These are phyloP conservation scores for Thielaviopsis euricoi DNA, from an alignment of 2,329 filamentous ascomycete genomes.

Conservation along the genomic window DNA sequence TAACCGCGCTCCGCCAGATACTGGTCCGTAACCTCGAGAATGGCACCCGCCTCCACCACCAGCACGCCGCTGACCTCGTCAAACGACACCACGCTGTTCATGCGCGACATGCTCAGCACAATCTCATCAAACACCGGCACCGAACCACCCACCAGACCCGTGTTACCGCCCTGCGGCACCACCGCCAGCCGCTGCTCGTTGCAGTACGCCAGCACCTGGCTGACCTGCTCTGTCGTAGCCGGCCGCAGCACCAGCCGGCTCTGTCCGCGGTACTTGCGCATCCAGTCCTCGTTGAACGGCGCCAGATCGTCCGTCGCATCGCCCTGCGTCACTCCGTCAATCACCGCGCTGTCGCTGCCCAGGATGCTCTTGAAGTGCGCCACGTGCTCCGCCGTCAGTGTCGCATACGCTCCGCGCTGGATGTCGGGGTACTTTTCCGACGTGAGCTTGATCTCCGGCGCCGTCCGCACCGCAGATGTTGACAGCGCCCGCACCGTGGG, in stretches of 20 bases:
- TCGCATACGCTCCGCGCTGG: conserved; percentile 63
- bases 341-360: conserved; percentile 59
- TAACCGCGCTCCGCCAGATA: conserved; percentile 69
- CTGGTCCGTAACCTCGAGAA: conserved; percentile 77
- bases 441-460: conserved; percentile 46
- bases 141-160: conserved; percentile 84
- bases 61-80: conserved; percentile 85
- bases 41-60: conserved; percentile 78
- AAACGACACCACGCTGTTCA: conserved; percentile 84
- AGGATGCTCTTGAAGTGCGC: conserved; percentile 68
- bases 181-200: conserved; percentile 85
- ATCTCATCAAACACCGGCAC: conserved; percentile 98
- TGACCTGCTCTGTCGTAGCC: conserved; percentile 69
- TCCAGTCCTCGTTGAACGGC: conserved; percentile 94
- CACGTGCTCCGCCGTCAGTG: conserved; percentile 65
- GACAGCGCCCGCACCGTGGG: background rate
- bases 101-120: conserved; percentile 73
- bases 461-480: background rate
- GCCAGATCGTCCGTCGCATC: conserved; percentile 61
- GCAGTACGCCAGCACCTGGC: conserved; percentile 83
- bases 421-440: conserved; percentile 73
- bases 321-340: conserved; percentile 55
- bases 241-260: conserved; percentile 77
- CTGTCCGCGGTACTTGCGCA: conserved; percentile 94
- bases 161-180: conserved; percentile 94